Evolutionary conservation across 176 grass and related monocot genomes (phyloP), one percentile per base, ranked within the genome.

Genomic region (Miscanthus lutarioriparius): DNA sequence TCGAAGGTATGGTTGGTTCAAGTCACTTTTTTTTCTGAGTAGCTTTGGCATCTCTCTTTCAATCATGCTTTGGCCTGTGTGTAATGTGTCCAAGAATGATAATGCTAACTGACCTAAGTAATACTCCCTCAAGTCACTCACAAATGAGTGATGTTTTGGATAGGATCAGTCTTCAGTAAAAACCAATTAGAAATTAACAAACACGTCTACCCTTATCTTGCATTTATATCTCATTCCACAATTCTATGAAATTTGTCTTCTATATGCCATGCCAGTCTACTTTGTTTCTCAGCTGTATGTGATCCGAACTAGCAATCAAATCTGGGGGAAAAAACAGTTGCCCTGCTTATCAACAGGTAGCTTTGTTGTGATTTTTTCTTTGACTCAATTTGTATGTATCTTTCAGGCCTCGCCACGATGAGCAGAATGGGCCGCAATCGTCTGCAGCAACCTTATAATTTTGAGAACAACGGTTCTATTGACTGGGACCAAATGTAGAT

Each of bases 401-500:
- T 89, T 92, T 81, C 89, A 96, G 96, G 96, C 68, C 89, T 98
- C 14, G 87, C 93, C 44, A 92, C 83, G 69, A 94, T 96, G 93
- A 86, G 93, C 80, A 92, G 86, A 81, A 77, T 98, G 85, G 83
- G 80, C 7, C 89, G 89, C 56, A 95, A 92, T 65, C 91, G 91
- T 37, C 83, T 98, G 48, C 91, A 90, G 8, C 91, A 95, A 77
- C 88, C 89, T 14, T 87, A 89, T 37, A 78, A 64, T 78, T 96
- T 95, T 75, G 92, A 94, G 70, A 92, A 91, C 62, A 87, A 81
- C 76, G 43, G 33, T 51, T 63, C 77, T 16, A 80, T 98, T 76
- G 93, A 98, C 75, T 98, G 96, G 96, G 93, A 98, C 79, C 85
- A 91, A 69, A 82, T 93, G 41, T 82, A 95, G 89, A 87, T 87